phyloP scores from a whole-genome alignment of 2,329 filamentous ascomycete species.

The Graphilbum fragrans region DNA sequence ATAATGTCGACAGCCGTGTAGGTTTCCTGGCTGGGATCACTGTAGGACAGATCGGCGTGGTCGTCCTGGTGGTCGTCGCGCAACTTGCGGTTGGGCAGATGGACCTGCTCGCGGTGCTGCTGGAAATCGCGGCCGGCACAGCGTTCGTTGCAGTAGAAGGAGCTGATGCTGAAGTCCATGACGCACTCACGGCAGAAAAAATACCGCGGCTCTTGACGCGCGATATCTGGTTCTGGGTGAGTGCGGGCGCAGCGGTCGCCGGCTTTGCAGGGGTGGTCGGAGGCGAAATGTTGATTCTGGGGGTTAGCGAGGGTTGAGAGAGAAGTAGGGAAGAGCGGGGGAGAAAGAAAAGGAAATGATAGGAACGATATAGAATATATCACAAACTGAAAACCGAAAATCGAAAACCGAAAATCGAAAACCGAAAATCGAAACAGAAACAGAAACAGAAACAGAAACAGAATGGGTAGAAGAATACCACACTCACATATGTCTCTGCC shows the following conservation, averaged over 20 bases:
- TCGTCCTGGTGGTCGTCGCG: conserved; percentile 10
- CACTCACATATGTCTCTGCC: conserved; percentile 4
- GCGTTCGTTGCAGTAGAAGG: conserved; percentile 18
- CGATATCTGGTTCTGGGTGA: not conserved
- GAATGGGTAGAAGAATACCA: not conserved
- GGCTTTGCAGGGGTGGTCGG: conserved; percentile 7
- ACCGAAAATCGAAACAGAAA: not conserved
- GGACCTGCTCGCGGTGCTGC: conserved; percentile 18
- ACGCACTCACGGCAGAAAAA: conserved; percentile 22
- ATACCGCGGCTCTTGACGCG: conserved; percentile 5
- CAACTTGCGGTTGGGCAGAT: conserved; percentile 15
- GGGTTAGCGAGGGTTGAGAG: not conserved
- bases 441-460: no score
- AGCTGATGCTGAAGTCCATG: conserved; percentile 13
- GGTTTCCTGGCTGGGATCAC: not conserved
- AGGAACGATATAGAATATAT: no score
- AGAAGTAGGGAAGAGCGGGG: no score
- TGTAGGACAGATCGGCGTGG: conserved; percentile 7
- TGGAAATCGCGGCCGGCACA: conserved; percentile 20
- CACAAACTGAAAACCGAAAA: no score
- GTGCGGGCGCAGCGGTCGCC: conserved; percentile 6
- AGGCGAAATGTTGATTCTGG: conserved; percentile 5
- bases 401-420: no score
- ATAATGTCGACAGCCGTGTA: conserved; percentile 11
- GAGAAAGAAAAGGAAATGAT: not conserved